A percentile compares a stretch with the other conserved stretches of the same genome.
Conservation (phyloP, 2,329 filamentous ascomycete genomes). For the Colletotrichum sp. region DNA sequence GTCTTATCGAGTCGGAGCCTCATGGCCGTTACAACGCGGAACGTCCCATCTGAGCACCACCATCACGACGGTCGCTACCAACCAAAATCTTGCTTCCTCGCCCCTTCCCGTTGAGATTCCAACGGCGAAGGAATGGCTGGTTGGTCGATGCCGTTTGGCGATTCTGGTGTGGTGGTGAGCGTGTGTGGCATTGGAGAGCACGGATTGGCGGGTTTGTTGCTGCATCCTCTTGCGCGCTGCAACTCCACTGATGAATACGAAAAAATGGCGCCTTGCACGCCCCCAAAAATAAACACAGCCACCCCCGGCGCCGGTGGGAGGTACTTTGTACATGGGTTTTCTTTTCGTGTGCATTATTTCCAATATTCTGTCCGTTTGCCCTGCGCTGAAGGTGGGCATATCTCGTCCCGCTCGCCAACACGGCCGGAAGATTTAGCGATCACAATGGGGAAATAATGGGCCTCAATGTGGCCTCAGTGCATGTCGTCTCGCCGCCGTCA, state of each 20-base stretch:
- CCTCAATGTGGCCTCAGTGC: not conserved
- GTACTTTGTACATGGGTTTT: not conserved
- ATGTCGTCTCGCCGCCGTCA: not conserved
- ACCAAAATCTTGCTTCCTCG: not conserved
- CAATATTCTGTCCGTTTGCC: not conserved
- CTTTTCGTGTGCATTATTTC: not conserved
- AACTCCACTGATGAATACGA: slow-evolving; percentile 16
- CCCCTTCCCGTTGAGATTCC: not conserved
- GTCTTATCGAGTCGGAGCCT: not conserved
- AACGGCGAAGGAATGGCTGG: not conserved
- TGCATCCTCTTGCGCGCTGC: not conserved
- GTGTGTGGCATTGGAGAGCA: not conserved
- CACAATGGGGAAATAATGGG: not conserved
- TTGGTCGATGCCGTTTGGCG: not conserved
- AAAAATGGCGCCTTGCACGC: slow-evolving; percentile 12
- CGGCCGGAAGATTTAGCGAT: not conserved
- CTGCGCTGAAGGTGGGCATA: not conserved
- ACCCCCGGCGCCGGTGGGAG: not conserved
- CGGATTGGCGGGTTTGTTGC: not conserved
- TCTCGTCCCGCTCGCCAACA: not conserved
- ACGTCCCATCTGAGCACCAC: not conserved
- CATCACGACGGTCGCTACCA: not conserved
- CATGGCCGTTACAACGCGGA: not conserved
- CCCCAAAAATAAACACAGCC: not conserved
- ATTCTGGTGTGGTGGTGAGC: not conserved